Percentiles rank a stretch among this genome's conserved stretches.
Evolutionary conservation across 2,329 filamentous ascomycete genomes (phyloP).

Genomic region (Spiromastix sp.): DNA sequence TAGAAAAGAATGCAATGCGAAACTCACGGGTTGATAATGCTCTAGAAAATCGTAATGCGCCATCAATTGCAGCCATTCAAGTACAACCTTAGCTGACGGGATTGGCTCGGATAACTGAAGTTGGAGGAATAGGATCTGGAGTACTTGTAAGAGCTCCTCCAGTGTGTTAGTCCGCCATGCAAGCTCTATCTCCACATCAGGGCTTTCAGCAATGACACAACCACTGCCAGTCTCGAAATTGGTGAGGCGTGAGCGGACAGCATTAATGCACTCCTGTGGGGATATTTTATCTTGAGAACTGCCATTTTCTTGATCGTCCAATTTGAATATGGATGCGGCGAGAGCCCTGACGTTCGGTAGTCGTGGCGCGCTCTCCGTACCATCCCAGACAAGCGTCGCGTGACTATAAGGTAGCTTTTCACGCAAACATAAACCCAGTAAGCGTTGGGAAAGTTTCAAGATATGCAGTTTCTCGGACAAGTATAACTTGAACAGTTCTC

Average conservation of each 20-base stretch:
- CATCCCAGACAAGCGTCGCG: conserved; percentile 4
- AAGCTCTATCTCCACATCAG: conserved; percentile 44
- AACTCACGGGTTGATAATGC: conserved; percentile 46
- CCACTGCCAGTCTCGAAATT: conserved; percentile 25
- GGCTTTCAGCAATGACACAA: conserved; percentile 40
- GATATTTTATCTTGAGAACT: conserved; percentile 14
- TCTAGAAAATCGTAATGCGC: conserved; percentile 59
- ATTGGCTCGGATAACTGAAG: conserved; percentile 51
- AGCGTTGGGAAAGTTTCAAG: conserved; percentile 50
- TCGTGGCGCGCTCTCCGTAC: conserved; percentile 6
- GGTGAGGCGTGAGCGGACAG: conserved; percentile 23
- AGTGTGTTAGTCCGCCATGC: conserved; percentile 55
- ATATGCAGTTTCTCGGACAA: conserved; percentile 61
- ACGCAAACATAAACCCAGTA: conserved; percentile 24
- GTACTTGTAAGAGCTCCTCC: conserved; percentile 61
- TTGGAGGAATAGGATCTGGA: conserved; percentile 64
- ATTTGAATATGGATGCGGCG: conserved; percentile 21
- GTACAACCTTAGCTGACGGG: conserved; percentile 47
- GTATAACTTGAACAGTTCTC: conserved; percentile 61
- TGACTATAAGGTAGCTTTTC: conserved; percentile 13
- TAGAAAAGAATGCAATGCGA: conserved; percentile 6
- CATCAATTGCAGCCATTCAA: conserved; percentile 68
- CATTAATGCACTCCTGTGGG: conserved; percentile 24
- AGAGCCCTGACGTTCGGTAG: conserved; percentile 18
- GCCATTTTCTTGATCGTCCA: conserved; percentile 17